Evolutionary conservation across 345 rosid species (phyloP), one percentile per base, ranked within the genome.

Genomic region (Corchorus olitorius): DNA sequence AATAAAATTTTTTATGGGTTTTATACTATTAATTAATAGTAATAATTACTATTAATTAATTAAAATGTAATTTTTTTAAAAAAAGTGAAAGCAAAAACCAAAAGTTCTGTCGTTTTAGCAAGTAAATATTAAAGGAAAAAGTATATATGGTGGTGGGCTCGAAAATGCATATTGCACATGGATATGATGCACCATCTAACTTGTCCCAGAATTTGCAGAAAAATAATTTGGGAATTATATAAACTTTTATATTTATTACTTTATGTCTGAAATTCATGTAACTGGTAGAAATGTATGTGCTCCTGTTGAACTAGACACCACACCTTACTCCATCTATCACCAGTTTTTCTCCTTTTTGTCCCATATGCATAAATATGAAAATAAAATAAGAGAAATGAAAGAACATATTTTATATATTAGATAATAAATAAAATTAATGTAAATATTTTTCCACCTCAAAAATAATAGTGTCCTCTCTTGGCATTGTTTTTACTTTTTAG

Each of bases 101-200:
- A 73, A 72, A 80, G 56, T 83, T 49, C 4, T 50, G 78, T 78
- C 66, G 4, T 76, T 49, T 41, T 35, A 17, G 55, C 77, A 72
- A 80, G 70, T 62, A 75, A 20, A 27, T 52, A 41, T 78, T 63
- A 67, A 35, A 46, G 53, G 74, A 15, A 46, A 76, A 74, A 67
- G 72, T 39, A 39, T 66, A 63, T 66, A 63, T 20, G 72, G 35
- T 3, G 79, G 83, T 77, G 79, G 84, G 89, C 73, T 78, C 83
- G 80, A 68, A 68, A 74, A 55, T 75, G 59, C n/a, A 73, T 72
- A 67, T 34, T 34, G 76, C 84, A 46, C 67, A 53, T 72, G 71
- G 41, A 81, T 74, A 76, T 77, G 89, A 83, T 79, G 79, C 76
- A 33, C 55, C 69, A 83, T 80, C 88, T 67, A 78, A 75, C 80